Conservation (phyloP, 163 green algal species). For the Coccomyxa subellipsoidea region DNA sequence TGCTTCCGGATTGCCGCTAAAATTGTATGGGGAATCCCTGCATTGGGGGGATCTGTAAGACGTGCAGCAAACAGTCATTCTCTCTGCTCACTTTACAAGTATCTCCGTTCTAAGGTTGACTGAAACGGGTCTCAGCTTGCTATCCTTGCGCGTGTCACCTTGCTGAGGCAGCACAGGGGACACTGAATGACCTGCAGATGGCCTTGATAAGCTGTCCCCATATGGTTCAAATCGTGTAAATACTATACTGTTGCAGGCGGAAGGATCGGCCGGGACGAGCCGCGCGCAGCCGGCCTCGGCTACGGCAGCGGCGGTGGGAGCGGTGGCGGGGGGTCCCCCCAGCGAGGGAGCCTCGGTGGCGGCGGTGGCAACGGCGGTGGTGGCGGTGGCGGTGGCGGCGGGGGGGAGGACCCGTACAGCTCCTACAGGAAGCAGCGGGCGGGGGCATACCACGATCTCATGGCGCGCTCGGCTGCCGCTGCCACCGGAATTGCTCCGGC, state of each 20-base stretch:
- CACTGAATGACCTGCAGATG: too few relatives aligned
- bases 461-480: not conserved
- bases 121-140: too few relatives aligned
- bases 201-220: too few relatives aligned
- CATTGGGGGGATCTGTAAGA: too few relatives aligned
- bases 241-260: not conserved
- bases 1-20: not conserved
- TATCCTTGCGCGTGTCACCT: too few relatives aligned
- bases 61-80: too few relatives aligned
- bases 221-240: too few relatives aligned
- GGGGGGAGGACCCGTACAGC: conserved; percentile 1
- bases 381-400: too few relatives aligned
- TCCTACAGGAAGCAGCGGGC: conserved; percentile 5
- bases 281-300: not conserved
- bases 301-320: not conserved
- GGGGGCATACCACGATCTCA: conserved; percentile 1
- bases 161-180: too few relatives aligned
- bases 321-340: not conserved
- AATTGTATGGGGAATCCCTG: too few relatives aligned
- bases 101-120: too few relatives aligned
- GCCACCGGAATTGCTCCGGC: not conserved
- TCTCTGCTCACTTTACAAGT: too few relatives aligned
- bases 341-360: not conserved
- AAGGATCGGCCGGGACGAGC: not conserved
- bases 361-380: not conserved